These are phyloP conservation scores for Amylostereum areolatum DNA, from an alignment of 1,284 basidiomycete species.

Conservation along the genomic window DNA sequence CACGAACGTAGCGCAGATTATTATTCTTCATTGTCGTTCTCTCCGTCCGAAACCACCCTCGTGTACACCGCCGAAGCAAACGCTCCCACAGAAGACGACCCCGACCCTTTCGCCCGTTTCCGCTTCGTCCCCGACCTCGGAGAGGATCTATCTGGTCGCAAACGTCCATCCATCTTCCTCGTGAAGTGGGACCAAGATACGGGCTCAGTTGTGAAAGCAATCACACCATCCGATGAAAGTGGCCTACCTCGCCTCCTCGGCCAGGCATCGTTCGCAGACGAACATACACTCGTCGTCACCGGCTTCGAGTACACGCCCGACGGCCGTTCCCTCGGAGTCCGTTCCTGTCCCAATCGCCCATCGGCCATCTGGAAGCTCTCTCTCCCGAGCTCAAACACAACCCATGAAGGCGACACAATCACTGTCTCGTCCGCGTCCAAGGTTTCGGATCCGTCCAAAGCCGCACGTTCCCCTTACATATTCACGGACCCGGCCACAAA, in stretches of 20 bases:
- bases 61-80: constrained; percentile 55
- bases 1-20: constrained; percentile 31
- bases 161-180: constrained; percentile 43
- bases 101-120: constrained; percentile 41
- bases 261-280: constrained; percentile 46
- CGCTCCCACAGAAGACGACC: constrained; percentile 20
- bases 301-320: constrained; percentile 56
- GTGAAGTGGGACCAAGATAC: constrained; percentile 32
- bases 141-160: constrained; percentile 44
- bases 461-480: constrained; percentile 55
- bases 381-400: constrained; percentile 10
- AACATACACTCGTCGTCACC: constrained; percentile 45
- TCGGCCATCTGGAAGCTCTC: constrained; percentile 49
- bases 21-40: constrained; percentile 43
- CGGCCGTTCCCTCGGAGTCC: constrained; percentile 53
- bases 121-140: constrained; percentile 50
- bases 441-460: constrained; percentile 35
- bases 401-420: constrained; percentile 13
- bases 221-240: constrained; percentile 4
- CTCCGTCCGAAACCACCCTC: constrained; percentile 42
- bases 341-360: constrained; percentile 59
- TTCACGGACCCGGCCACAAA: constrained; percentile 16
- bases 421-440: constrained; percentile 17
- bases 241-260: constrained; percentile 33
- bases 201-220: constrained; percentile 1